phyloP scores from a whole-genome alignment of 106 monocot species.

The Apostasia ramifera region DNA sequence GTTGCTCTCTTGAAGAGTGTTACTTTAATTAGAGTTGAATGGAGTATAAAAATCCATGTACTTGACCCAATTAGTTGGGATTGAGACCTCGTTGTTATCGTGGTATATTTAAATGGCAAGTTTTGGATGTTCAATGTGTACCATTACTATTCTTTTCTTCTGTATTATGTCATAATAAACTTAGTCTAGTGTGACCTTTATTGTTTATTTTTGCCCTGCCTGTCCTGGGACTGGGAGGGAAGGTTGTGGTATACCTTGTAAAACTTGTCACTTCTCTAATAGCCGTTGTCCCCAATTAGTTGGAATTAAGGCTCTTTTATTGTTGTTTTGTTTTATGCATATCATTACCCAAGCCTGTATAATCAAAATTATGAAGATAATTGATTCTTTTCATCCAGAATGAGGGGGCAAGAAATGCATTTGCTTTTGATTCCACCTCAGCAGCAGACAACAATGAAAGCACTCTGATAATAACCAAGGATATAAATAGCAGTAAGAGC shows the following conservation, averaged over 20 bases:
- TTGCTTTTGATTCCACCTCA: constrained; percentile 1
- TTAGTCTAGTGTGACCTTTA: too few species aligned
- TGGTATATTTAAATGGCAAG: too few species aligned
- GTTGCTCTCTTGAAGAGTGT: too few species aligned
- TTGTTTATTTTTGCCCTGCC: neutral
- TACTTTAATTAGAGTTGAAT: too few species aligned
- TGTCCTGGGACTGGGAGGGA: too few species aligned
- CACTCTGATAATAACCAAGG: constrained; percentile 19
- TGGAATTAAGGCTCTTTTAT: neutral
- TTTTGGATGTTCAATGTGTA: too few species aligned
- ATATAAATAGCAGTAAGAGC: constrained; percentile 2
- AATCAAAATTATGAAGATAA: neutral
- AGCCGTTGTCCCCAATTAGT: neutral
- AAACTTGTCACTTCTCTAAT: neutral
- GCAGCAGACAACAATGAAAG: constrained; percentile 22
- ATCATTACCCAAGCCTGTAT: neutral
- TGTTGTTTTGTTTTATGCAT: neutral
- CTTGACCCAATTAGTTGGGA: too few species aligned
- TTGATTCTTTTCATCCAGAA: constrained; percentile 22
- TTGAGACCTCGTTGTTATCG: too few species aligned
- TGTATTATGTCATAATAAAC: too few species aligned
- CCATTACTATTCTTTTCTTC: too few species aligned
- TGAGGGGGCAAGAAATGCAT: neutral
- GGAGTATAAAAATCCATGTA: too few species aligned
- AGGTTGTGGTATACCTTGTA: neutral